phyloP scores from a whole-genome alignment of 257 asterid species.

The Solanum pinnatisectum region DNA sequence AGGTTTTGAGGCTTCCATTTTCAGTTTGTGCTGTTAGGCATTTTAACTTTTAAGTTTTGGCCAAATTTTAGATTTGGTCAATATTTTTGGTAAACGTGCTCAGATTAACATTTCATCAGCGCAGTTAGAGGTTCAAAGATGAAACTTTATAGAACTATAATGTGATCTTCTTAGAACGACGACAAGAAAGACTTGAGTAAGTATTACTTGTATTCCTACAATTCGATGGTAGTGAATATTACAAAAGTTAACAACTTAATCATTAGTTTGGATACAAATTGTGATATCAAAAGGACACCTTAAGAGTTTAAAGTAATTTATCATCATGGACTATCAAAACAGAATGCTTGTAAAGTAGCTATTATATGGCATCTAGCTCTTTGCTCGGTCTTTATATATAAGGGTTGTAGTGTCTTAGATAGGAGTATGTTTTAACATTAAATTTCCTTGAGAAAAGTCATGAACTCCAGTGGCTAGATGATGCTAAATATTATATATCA shows the following conservation, averaged over 20 bases:
- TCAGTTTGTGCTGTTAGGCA: too few species aligned
- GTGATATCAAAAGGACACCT: background rate
- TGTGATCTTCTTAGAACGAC: constrained; percentile 5
- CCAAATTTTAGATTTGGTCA: too few species aligned
- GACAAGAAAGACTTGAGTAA: constrained; percentile 55
- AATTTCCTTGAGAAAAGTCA: too few species aligned
- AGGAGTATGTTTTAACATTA: background rate
- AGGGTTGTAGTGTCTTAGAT: background rate
- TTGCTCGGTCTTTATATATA: background rate
- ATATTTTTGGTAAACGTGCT: too few species aligned
- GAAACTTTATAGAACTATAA: background rate
- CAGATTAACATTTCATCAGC: too few species aligned
- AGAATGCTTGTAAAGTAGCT: background rate
- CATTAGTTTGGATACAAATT: background rate
- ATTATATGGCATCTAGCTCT: background rate
- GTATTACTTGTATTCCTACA: background rate
- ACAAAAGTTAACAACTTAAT: background rate
- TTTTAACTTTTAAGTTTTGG: too few species aligned
- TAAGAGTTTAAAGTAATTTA: background rate
- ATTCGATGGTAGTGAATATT: background rate
- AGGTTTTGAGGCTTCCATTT: too few species aligned
- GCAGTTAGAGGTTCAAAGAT: background rate
- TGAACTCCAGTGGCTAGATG: too few species aligned
- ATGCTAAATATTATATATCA: too few species aligned
- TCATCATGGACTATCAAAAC: background rate